Base-by-base conservation (phyloP, 805 yeast species). In the Saccharomycopsis javanensis region DNA sequence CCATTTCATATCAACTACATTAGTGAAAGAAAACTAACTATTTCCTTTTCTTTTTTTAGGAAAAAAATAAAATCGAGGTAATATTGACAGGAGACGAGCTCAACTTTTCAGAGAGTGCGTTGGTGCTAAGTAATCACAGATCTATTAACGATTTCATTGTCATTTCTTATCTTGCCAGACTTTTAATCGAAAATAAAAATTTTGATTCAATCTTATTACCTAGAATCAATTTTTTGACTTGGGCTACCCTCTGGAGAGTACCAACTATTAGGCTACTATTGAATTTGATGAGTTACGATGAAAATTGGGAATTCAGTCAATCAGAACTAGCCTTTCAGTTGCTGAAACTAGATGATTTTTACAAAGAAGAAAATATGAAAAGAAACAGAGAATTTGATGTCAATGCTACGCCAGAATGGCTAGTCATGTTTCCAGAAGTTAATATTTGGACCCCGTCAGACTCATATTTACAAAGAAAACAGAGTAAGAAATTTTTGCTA, bases 371-470 rank as follows among this genome's bases (percentile, higher is more conserved):
- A 42, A 46, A 31, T 11, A 10, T 16, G 2, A 38, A 30, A 23
- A 38, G 23, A 42, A 34, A 45, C 11, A 46, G 25, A 27, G 53
- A 45, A n/a, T 34, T 64, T 61, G 60, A 18, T 4, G 63, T 61
- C n/a, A 73, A 75, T 2, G 74, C 68, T 35, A 66, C 63, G n/a
- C 73, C 72, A 28, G 77, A 79, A 62, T 83, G 95, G 88, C 63
- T 89, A 0, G 81, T 83, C 0, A 61, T 87, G 7, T 90, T 90
- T 62, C 97, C 97, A 0, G 97, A 91, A 68, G 96, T 87, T 4
- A 86, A 86, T 64, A 79, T 86, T 6, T 78, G 80, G 68, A 79
- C 83, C 0, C 72, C 77, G 10, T 77, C 77, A 37, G 75, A 75
- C 50, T 67, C 62, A 45, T 72, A 51, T 61, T 67, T 64, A 54